Evolutionary conservation across 1,284 basidiomycete genomes (phyloP).

Genomic region (Inonotus hispidus): DNA sequence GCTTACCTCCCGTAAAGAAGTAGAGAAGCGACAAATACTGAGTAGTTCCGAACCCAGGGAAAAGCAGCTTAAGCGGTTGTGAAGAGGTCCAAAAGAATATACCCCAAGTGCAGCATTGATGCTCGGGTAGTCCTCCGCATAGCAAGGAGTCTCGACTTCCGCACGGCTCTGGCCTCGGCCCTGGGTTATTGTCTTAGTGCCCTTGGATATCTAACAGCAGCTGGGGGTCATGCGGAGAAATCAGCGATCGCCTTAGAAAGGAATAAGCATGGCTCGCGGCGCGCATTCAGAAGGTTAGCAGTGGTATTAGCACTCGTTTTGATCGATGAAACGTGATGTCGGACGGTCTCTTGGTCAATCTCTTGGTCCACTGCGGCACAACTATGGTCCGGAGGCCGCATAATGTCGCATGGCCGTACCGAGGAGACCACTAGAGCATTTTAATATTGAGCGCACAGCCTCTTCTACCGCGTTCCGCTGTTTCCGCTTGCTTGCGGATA

Average conservation of each 20-base stretch:
- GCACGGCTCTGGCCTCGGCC: neutral
- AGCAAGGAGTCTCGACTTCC: neutral
- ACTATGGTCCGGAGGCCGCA: neutral
- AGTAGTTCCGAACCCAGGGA: too few species aligned
- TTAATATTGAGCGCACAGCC: neutral
- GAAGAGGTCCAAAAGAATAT: neutral
- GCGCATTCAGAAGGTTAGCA: too few species aligned
- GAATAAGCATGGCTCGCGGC: too few species aligned
- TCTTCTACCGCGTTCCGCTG: neutral
- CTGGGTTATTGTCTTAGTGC: neutral
- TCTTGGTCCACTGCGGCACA: neutral
- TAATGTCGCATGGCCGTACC: too few species aligned
- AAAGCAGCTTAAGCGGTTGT: neutral
- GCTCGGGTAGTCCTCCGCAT: too few species aligned
- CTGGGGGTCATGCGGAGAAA: too few species aligned
- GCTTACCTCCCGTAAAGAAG: neutral
- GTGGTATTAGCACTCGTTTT: too few species aligned
- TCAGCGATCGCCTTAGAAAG: too few species aligned
- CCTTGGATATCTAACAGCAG: too few species aligned
- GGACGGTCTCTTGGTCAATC: too few species aligned
- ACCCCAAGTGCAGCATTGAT: neutral
- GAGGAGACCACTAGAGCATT: neutral
- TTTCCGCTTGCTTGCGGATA: neutral
- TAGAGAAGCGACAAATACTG: neutral
- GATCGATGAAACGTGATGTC: too few species aligned